Base-by-base conservation (phyloP, 768 basidiomycete genomes). In the Piloderma croceum region DNA sequence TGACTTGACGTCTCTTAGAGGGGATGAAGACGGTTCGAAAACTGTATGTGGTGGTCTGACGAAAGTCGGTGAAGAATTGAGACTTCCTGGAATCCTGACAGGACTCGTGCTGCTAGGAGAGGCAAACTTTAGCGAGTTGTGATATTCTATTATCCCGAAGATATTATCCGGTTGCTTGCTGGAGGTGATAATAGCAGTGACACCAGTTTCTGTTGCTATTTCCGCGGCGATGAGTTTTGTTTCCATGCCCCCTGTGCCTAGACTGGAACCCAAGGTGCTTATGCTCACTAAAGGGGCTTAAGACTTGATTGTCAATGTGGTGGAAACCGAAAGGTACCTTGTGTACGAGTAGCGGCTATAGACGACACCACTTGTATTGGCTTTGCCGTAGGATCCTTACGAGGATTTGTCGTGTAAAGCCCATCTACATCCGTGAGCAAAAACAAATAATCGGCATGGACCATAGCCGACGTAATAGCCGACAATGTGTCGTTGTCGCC, bases 241-340 rank as follows among this genome's bases (percentile, higher is more conserved):
- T 62, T 96, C 92, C 96, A 98, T 98, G 3, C 96, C 96, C 1
- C 96, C 96, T 1, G 96, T 98, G 0, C 96, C 96, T 9, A 99
- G 74, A 49, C 77, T 89, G 1, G 90, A 93, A 0, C 96, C 96
- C 1, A 94, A 71, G 0, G 96, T 96, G 3, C 79, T 78, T 1
- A 90, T 96, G 60, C 89, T 93, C 6, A 99, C 96, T 94, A 52
- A 19, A 34, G 20, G 24, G 17, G 17, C 18, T 6, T 36, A 34
- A 46, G 33, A 18, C 36, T 23, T 29, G 13, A 15, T 6, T 2
- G 17, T 32, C 34, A 12, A 38, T 35, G 13, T 38, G 36, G 12
- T 19, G 22, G 12, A 25, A 5, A 31, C 12, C 12, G 27, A 17
- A 5, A 31, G 27, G 18, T 43, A 89, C 92, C 92, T 78, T 89